phyloP scores from a whole-genome alignment of 2,329 filamentous ascomycete genomes.

The Alternaria sp. region DNA sequence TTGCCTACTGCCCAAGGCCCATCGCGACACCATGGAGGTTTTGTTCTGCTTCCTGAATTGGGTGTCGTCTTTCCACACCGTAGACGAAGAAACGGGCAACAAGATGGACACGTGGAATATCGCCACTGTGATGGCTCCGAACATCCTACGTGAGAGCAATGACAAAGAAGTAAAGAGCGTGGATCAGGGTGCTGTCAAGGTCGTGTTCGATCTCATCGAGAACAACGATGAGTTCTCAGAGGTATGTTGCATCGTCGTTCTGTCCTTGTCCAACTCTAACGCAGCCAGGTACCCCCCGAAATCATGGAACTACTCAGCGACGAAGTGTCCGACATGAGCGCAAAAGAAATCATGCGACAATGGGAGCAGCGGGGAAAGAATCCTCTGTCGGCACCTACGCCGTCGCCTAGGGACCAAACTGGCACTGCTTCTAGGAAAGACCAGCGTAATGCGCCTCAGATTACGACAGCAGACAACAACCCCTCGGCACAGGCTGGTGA shows the following conservation, averaged over 20 bases:
- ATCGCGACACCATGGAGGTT: slow-evolving; percentile 93
- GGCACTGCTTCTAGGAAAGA: slow-evolving; percentile 63
- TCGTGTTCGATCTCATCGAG: slow-evolving; percentile 88
- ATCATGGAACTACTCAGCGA: slow-evolving; percentile 87
- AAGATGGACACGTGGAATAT: slow-evolving; percentile 99
- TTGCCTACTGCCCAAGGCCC: slow-evolving; percentile 89
- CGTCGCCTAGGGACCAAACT: slow-evolving; percentile 45
- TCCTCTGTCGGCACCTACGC: slow-evolving; percentile 63
- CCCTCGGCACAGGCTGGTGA: slow-evolving; percentile 84
- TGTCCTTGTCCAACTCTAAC: slow-evolving; percentile 27
- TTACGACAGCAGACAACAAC: slow-evolving; percentile 85
- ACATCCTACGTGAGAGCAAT: slow-evolving; percentile 79
- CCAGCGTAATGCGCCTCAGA: slow-evolving; percentile 60
- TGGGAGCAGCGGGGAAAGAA: slow-evolving; percentile 82
- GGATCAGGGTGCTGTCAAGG: slow-evolving; percentile 91
- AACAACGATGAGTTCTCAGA: slow-evolving; percentile 97
- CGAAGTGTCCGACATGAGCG: slow-evolving; percentile 85
- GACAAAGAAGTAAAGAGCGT: slow-evolving; percentile 68
- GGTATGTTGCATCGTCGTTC: slow-evolving; percentile 65
- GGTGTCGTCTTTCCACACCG: slow-evolving; percentile 95
- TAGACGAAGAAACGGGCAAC: slow-evolving; percentile 95
- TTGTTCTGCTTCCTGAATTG: slow-evolving; percentile 96
- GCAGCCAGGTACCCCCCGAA: slow-evolving; percentile 84
- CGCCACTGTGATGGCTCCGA: slow-evolving; percentile 95
- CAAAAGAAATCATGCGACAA: slow-evolving; percentile 94